These are phyloP conservation scores for Lodderomyces pseudojiufengensis DNA, from an alignment of 1,139 yeast species.

Conservation along the genomic window DNA sequence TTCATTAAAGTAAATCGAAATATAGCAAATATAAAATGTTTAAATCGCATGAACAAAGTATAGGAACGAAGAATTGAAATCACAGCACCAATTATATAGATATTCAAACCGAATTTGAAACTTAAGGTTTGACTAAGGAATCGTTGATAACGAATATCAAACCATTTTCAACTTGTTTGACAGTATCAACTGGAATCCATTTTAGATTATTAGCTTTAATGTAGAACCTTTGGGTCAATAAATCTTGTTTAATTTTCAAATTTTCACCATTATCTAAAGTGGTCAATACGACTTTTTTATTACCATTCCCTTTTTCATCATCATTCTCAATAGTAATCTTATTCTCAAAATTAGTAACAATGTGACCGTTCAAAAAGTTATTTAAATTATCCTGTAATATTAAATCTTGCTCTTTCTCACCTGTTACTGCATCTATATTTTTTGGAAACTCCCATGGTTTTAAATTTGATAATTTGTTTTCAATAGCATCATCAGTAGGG, in stretches of 20 bases:
- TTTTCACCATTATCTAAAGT: constrained; percentile 37
- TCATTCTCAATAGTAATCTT: constrained; percentile 17
- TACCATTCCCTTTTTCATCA: constrained; percentile 1
- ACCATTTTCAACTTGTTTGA: constrained; percentile 56
- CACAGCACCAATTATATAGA: no score
- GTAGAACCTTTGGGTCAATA: constrained; percentile 30
- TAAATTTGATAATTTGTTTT: constrained; percentile 24
- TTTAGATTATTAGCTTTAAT: constrained; percentile 29
- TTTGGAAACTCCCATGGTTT: constrained; percentile 75
- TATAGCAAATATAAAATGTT: no score
- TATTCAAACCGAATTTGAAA: background rate
- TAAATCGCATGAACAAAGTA: no score
- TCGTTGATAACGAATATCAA: constrained; percentile 50
- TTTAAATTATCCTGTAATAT: constrained; percentile 45
- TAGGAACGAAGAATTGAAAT: no score
- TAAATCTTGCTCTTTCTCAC: constrained; percentile 40
- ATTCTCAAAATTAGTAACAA: constrained; percentile 29
- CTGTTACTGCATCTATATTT: constrained; percentile 27
- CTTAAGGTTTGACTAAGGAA: constrained; percentile 29
- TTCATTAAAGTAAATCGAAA: no score
- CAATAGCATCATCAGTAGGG: constrained; percentile 56
- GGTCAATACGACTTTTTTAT: constrained; percentile 23
- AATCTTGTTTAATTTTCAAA: constrained; percentile 40
- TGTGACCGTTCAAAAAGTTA: constrained; percentile 53
- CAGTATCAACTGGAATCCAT: constrained; percentile 36